phyloP scores from a whole-genome alignment of 2,329 filamentous ascomycete genomes.

The Penicillium polonicum region DNA sequence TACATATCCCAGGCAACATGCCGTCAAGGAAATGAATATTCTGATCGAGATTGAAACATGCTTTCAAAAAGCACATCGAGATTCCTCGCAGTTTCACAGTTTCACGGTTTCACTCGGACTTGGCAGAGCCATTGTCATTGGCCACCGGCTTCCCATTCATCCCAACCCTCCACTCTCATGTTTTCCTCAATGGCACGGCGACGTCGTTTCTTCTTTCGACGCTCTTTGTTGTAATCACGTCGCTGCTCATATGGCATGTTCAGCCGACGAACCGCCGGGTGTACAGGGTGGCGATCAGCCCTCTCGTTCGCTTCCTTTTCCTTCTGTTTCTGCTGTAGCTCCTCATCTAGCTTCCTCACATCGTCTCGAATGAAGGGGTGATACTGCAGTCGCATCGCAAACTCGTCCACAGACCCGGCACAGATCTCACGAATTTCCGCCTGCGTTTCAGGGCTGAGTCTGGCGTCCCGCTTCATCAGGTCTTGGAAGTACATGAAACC shows the following conservation, averaged over 20 bases:
- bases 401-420: constrained; percentile 29
- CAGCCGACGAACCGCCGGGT: constrained; percentile 7
- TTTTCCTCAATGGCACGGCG: constrained; percentile 18
- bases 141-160: constrained; percentile 13
- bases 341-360: constrained; percentile 8
- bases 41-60: not conserved
- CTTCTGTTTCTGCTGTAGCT: not conserved
- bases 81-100: not conserved
- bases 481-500: constrained; percentile 42
- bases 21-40: not conserved
- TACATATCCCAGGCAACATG: not conserved
- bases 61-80: not conserved
- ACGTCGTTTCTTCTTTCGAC: constrained; percentile 24
- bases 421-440: constrained; percentile 32
- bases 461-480: constrained; percentile 32
- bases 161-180: constrained; percentile 24
- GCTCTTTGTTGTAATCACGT: constrained; percentile 19
- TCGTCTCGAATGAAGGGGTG: constrained; percentile 29
- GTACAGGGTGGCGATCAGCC: constrained; percentile 2
- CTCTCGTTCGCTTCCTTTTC: constrained; percentile 1
- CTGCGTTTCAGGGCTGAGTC: constrained; percentile 26
- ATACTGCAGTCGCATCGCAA: constrained; percentile 31
- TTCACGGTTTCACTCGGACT: constrained; percentile 4
- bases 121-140: not conserved
- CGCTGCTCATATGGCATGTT: constrained; percentile 15